Conservation (phyloP, 345 rosid species). For the Eucalyptus tenuipes region DNA sequence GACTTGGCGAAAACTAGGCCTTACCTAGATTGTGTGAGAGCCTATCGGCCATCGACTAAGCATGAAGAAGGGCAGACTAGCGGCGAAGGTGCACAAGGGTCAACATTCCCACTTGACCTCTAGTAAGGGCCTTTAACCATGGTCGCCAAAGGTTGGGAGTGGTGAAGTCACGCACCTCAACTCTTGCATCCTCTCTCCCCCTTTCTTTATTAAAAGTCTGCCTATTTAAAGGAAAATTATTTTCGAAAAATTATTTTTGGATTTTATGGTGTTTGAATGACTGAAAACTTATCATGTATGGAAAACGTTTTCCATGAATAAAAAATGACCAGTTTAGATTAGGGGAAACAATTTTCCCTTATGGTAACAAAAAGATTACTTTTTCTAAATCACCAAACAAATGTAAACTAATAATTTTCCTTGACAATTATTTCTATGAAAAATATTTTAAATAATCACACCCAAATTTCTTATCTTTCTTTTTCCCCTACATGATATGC, state of each 20-base stretch:
- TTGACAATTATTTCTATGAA: accelerated
- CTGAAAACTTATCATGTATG: no score
- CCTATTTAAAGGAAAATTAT: not conserved
- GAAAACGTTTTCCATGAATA: not conserved
- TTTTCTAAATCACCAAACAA: not conserved
- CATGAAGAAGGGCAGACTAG: not conserved
- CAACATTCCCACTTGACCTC: not conserved
- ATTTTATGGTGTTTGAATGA: not conserved
- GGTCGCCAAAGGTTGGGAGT: no score
- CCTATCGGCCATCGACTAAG: not conserved
- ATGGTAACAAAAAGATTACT: accelerated
- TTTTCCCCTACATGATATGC: not conserved
- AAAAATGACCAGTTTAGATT: accelerated
- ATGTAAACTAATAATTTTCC: not conserved
- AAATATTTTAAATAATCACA: not conserved
- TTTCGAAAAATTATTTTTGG: not conserved
- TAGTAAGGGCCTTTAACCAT: not conserved
- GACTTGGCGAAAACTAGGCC: not conserved
- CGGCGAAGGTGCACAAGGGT: not conserved
- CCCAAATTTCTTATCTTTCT: not conserved
- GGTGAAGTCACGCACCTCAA: no score
- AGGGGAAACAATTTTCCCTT: not conserved
- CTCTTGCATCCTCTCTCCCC: not conserved
- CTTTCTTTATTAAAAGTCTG: not conserved
- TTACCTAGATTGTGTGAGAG: not conserved